Evolutionary conservation across 202 grass and related monocot genomes (phyloP), one percentile per base, ranked within the genome.

Genomic region (Digitaria exilis): DNA sequence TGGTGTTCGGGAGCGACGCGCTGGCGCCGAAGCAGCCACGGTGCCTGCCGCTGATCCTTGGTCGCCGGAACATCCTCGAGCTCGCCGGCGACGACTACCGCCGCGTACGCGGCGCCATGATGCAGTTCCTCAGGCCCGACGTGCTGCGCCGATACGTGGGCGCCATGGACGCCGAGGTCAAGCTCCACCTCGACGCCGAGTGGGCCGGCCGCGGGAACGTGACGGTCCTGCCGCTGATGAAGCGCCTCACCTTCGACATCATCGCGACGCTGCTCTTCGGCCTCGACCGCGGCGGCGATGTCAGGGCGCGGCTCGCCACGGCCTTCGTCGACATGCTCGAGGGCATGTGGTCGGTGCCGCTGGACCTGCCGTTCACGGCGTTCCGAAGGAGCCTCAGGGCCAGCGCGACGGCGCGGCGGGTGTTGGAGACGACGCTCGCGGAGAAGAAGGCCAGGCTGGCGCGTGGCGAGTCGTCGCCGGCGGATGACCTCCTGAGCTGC

Each of bases 61-160:
- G 90, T 4, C 56, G 29, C 29, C 80, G 65, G 19, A 89, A 72
- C 87, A 80, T 92, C 7, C 39, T 89, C 5, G 80, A 89, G 65
- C 41, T 89, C 37, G 41, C 21, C 46, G 87, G 90, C 72, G 90
- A 86, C 34, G 90, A 92, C 60, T 78, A 78, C 31, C 58, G 39
- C 15, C 83, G 90, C 30, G 70, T 89, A 4, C 76, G 90, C 46
- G 84, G 80, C 17, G 84, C 87, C 1, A 12, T 92, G 28, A 29
- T 72, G 70, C 76, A 89, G 55, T 89, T 92, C 62, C 90, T 92
- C 14, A 86, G 30, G 66, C 84, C 90, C 4, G 87, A 89, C n/a
- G 21, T 29, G 87, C 84, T 92, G 58, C 83, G 64, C 71, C 76
- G 51, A 34, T 89, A 79, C 84, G 84, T 89, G 17, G 77, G 77